Evolutionary conservation across 345 rosid genomes (phyloP), one percentile per base, ranked within the genome.

Genomic region (Euphorbia peplus): DNA sequence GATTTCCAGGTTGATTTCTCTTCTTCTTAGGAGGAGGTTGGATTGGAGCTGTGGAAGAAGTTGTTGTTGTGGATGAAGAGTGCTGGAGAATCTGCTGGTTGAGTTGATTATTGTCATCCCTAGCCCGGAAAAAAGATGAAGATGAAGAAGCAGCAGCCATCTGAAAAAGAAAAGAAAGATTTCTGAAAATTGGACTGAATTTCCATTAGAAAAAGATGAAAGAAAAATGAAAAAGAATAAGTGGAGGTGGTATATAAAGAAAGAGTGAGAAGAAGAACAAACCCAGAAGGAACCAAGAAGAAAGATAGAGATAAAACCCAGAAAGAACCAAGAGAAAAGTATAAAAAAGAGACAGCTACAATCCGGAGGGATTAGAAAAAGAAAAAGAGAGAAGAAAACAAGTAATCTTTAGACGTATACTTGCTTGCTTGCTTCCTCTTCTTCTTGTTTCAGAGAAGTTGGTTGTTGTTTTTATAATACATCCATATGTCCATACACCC

Each of bases 361-460:
- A 79, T 79, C 85, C 76, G 82, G 79, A 80, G 76, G 19, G n/a
- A n/a, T n/a, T 60, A 30, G 44, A 59, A 59, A 29, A 55, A 67
- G 58, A 78, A 75, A n/a, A n/a, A n/a, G n/a, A n/a, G n/a, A 82
- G 77, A 84, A 76, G 82, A 75, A 80, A 83, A 76, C 79, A 82
- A 71, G 55, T 63, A 66, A 19, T 29, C 75, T 70, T 69, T 62
- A 78, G 76, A 76, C 76, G 71, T 70, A 54, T 77, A 67, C 67
- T 53, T 28, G 70, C 65, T 73, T 70, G 21, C 61, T 29, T 28
- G 15, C 37, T 25, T 14, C 37, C 26, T 25, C 41, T 35, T 55
- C 9, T 54, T 61, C 28, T 48, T 72, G 58, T 59, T 63, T 60
- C 68, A 55, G 28, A 50, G 67, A 42, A 63, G 11, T 59, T 61